Conservation (phyloP, 108 stramenopile genomes). For the Nannochloropsis oceanica region DNA sequence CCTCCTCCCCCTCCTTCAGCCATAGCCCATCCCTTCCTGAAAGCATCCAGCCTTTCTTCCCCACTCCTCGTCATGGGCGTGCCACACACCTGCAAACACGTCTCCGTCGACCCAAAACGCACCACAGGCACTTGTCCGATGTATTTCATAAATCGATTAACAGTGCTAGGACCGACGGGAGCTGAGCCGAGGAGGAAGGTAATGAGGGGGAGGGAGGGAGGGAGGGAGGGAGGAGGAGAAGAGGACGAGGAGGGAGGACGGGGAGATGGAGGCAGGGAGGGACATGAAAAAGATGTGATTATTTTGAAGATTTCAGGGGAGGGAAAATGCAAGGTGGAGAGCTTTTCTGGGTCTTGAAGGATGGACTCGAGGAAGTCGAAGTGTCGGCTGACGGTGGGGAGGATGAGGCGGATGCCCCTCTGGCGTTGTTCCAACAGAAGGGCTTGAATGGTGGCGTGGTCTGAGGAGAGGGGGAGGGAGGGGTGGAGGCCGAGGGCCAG, state of each 20-base stretch:
- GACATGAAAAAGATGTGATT: neutral
- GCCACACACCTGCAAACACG: slow-evolving; percentile 18
- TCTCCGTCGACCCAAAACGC: slow-evolving; percentile 24
- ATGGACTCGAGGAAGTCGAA: slow-evolving; percentile 13
- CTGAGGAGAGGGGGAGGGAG: neutral
- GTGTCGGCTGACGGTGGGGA: slow-evolving; percentile 11
- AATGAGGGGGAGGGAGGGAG: no score
- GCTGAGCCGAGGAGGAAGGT: slow-evolving; percentile 15
- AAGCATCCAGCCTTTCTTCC: slow-evolving; percentile 2
- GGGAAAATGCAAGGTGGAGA: neutral
- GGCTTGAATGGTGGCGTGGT: neutral
- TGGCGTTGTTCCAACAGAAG: neutral
- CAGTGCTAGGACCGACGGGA: slow-evolving; percentile 25
- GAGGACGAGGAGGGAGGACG: no score
- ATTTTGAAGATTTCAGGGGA: neutral
- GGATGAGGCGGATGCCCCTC: neutral
- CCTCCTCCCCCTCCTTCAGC: neutral
- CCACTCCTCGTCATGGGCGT: neutral
- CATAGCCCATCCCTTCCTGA: slow-evolving; percentile 12
- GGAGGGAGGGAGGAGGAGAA: no score
- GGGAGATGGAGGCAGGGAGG: no score
- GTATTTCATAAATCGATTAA: neutral
- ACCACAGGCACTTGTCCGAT: neutral
- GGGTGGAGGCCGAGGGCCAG: neutral
- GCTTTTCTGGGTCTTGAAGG: neutral